Evolutionary conservation across 352 stramenopile genomes (phyloP).

Genomic region (Phytophthora sp.): DNA sequence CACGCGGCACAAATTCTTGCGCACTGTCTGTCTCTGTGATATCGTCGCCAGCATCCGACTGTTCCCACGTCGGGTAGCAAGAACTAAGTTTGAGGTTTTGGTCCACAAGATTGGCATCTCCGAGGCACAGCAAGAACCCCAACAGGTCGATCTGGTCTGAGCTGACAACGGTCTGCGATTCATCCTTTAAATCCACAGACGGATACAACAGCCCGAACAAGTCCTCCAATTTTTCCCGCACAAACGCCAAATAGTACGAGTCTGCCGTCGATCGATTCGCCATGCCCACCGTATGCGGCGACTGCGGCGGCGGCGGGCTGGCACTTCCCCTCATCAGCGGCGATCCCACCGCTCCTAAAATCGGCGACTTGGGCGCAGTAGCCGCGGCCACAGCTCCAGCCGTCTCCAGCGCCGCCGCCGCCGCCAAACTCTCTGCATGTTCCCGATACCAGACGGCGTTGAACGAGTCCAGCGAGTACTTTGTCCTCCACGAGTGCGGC

Average conservation of each 20-base stretch:
- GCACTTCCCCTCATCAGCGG: conserved; percentile 58
- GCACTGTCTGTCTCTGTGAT: conserved; percentile 24
- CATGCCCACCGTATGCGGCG: conserved; percentile 79
- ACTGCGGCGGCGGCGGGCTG: conserved; percentile 69
- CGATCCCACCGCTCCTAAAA: conserved; percentile 45
- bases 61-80: conserved; percentile 71
- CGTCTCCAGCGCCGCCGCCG: conserved; percentile 40
- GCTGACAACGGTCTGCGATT: conserved; percentile 56
- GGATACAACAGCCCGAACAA: conserved; percentile 77
- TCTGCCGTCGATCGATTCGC: conserved; percentile 81
- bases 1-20: conserved; percentile 20
- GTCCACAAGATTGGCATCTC: conserved; percentile 55
- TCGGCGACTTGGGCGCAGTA: conserved; percentile 27
- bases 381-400: conserved; percentile 20
- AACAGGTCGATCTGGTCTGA: conserved; percentile 76
- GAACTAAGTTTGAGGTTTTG: conserved; percentile 64
- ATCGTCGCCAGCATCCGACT: conserved; percentile 13
- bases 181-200: conserved; percentile 55
- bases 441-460: conserved; percentile 85
- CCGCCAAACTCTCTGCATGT: conserved; percentile 53
- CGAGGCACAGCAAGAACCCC: conserved; percentile 73
- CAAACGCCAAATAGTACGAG: conserved; percentile 81
- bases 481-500: conserved; percentile 72
- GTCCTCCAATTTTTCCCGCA: conserved; percentile 80
- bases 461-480: conserved; percentile 79